Base-by-base conservation (phyloP, 1,284 basidiomycete genomes). In the Moniliella sp. region DNA sequence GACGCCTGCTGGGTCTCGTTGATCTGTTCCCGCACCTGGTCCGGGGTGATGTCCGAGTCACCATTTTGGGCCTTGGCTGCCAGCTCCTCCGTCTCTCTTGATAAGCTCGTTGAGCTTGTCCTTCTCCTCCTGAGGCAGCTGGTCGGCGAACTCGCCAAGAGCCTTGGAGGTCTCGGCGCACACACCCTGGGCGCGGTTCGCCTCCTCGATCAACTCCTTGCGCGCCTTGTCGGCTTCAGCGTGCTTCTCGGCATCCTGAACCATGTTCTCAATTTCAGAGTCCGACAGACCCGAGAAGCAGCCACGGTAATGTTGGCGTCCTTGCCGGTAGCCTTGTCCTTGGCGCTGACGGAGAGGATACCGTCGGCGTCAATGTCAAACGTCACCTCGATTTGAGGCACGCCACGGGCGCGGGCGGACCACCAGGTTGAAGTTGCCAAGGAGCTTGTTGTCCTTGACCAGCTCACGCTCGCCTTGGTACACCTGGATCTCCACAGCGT, bases 391-490 rank as follows among this genome's bases (percentile, higher is more conserved):
- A 97, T 84, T 65, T 97, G 88, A 48, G 88, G 88, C 40, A 94
- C 77, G 65, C 88, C 88, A 69, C 93, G 91, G 45, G n/a, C n/a
- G n/a, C n/a, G n/a, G n/a, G n/a, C n/a, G n/a, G n/a, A n/a, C n/a
- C 21, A 18, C 25, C 29, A 31, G 18, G 23, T 93, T 86, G 75
- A 97, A 97, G 70, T 93, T 91, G 46, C 88, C 91, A 45, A 97
- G 76, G 11, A 94, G 66, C 68, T 94, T 94, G 76, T 97, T 94
- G 69, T 97, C 86, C 34, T 78, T 70, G 35, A 84, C 80, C 47
- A 94, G 74, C 64, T 93, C 84, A 69, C 88, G 83, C 69, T 94
- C 91, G 59, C 88, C 88, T 67, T 94, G 83, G 70, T 74, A 93
- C 52, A 93, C 81, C 73, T 91, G 61, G 56, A 65, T 44, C 77